Base-by-base conservation (phyloP, 495 filamentous ascomycete species). In the Talaromyces wortmannii region DNA sequence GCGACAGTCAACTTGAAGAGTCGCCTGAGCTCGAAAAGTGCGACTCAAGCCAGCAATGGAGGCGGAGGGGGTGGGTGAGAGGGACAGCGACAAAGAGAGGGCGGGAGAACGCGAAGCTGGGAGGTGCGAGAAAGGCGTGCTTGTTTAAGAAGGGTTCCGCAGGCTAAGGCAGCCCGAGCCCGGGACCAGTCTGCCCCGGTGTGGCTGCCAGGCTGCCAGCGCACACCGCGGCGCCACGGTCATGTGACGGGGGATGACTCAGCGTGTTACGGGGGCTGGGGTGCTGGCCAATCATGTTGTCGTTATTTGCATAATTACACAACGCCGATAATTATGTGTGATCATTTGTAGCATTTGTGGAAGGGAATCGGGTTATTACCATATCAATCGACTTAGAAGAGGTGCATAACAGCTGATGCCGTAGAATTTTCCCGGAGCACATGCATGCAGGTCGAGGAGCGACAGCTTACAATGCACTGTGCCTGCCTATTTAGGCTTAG, bases 161-260 rank as follows among this genome's bases (percentile, higher is more conserved):
- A 55, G 16, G 45, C 30, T 47, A 50, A 32, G 30, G 31, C 23
- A 10, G 36, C 18, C 32, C 15, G 50, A 48, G 57, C 36, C 33
- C 8, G 36, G 36, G 36, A 40, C 8, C 36, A 40, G 36, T 40
- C 36, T 13, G 13, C 36, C 2, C 36, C 36, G 36, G 13, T 8
- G 36, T 10, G 36, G 8, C 36, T 42, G 50, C 55, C 56, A 50
- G 52, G 56, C 59, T 54, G 45, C 12, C 50, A 52, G 31, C 15
- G 23, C 36, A 40, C 23, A 23, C 23, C 23, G 23, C 23, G 23
- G 2, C 23, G 23, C 2, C 23, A 23, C 23, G 36, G 36, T 40
- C 36, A 6, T 18, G 32, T 15, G 29, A 59, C 43, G 29, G 23
- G 23, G 4, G 23, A 23, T 23, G 23, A 23, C 23, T 23, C 23